phyloP scores from a whole-genome alignment of 129 eudicot species.

The Flaveria bidentis region DNA sequence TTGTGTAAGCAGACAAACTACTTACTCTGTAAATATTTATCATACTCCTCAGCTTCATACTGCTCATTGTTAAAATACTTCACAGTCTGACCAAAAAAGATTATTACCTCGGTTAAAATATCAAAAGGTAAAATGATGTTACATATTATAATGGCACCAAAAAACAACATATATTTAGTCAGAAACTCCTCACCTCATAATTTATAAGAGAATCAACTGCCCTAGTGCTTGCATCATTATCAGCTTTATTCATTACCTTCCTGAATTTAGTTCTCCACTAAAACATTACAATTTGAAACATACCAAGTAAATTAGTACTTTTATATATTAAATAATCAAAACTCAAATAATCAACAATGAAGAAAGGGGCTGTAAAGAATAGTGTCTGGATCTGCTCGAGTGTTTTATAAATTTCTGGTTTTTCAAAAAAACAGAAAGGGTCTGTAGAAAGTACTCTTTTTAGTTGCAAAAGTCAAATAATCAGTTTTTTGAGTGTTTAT shows the following conservation, averaged over 20 bases:
- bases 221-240: constrained; percentile 96
- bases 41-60: constrained; percentile 84
- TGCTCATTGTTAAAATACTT: constrained; percentile 96
- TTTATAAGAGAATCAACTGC: constrained; percentile 95
- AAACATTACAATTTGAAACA: constrained; percentile 20
- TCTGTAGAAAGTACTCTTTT: background rate
- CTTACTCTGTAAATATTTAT: constrained; percentile 81
- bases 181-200: constrained; percentile 63
- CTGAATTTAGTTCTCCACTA: constrained; percentile 99
- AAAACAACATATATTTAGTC: constrained; percentile 1
- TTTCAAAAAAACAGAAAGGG: background rate
- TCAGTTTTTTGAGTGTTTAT: background rate
- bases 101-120: constrained; percentile 14
- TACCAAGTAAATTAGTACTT: background rate
- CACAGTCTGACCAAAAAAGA: constrained; percentile 61
- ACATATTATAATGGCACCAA: background rate
- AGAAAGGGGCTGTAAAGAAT: background rate
- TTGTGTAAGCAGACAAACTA: constrained; percentile 22
- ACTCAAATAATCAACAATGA: background rate
- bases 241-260: constrained; percentile 99
- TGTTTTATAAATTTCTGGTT: too few species aligned
- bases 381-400: background rate
- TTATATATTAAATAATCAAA: background rate
- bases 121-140: constrained; percentile 10
- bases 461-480: background rate